These are phyloP conservation scores for Celoporthe dispersa DNA, from an alignment of 2,329 filamentous ascomycete genomes.

Conservation along the genomic window DNA sequence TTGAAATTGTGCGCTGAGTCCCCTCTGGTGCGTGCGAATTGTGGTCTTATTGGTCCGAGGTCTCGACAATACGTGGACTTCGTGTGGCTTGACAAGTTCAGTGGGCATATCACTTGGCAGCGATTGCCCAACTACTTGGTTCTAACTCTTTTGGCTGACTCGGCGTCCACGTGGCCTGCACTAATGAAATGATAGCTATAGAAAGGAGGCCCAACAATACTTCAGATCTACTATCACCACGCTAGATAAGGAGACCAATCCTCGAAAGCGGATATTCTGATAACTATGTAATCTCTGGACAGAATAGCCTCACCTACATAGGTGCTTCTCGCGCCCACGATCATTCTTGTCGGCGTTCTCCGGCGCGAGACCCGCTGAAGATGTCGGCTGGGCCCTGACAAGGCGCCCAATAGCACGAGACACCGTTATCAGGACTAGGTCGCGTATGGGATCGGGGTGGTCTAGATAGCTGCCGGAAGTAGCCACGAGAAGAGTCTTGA, in stretches of 20 bases:
- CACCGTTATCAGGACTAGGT: neutral
- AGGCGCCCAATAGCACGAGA: conserved; percentile 36
- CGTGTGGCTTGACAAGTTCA: no score
- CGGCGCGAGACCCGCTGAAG: no score
- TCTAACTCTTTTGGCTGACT: no score
- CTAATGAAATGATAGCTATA: no score
- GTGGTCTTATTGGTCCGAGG: neutral
- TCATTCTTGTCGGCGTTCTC: no score
- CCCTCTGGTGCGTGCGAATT: neutral
- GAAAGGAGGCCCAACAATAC: no score
- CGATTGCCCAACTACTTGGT: neutral
- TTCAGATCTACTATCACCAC: no score
- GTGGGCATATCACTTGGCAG: neutral
- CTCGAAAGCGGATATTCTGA: no score
- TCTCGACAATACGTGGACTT: neutral
- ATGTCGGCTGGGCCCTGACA: neutral
- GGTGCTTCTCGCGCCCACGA: no score
- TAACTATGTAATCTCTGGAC: no score
- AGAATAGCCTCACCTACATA: no score
- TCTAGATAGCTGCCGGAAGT: neutral
- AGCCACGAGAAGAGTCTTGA: neutral
- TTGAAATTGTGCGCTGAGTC: neutral
- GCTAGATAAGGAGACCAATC: no score
- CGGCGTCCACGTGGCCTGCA: neutral
- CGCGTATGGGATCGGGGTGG: neutral